phyloP scores from a whole-genome alignment of 352 stramenopile genomes.

The Thraustochytrium sp. region DNA sequence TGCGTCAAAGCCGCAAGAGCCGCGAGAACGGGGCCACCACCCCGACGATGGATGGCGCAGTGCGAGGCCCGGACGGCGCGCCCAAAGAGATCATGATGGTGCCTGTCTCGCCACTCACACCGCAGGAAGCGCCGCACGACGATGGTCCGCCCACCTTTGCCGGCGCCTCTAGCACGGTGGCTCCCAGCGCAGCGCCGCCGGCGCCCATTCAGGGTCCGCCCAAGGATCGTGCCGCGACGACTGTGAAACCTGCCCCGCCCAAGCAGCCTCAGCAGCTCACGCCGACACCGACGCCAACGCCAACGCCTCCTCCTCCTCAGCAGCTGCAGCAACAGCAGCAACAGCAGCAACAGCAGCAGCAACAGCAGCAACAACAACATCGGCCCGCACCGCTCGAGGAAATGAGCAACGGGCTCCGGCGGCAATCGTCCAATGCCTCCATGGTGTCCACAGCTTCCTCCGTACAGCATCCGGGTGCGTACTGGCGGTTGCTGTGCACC shows the following conservation, averaged over 20 bases:
- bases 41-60: background rate
- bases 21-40: background rate
- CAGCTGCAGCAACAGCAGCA: background rate
- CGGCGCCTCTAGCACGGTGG: no score
- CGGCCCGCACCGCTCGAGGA: no score
- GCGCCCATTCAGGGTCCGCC: no score
- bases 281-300: background rate
- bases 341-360: background rate
- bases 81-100: background rate
- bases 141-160: no score
- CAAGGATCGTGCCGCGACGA: no score
- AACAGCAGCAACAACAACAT: background rate
- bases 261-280: background rate
- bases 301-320: background rate
- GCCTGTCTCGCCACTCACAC: background rate
- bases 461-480: background rate
- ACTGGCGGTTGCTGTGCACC: background rate
- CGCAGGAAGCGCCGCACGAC: no score
- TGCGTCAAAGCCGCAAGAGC: background rate
- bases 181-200: no score
- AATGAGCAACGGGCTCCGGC: background rate
- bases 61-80: background rate
- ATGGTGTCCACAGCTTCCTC: background rate
- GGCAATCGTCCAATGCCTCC: background rate
- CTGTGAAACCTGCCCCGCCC: no score